Evolutionary conservation across 169 alveolate species (phyloP), one percentile per base, ranked within the genome.

Genomic region (Eimeria falciformis): DNA sequence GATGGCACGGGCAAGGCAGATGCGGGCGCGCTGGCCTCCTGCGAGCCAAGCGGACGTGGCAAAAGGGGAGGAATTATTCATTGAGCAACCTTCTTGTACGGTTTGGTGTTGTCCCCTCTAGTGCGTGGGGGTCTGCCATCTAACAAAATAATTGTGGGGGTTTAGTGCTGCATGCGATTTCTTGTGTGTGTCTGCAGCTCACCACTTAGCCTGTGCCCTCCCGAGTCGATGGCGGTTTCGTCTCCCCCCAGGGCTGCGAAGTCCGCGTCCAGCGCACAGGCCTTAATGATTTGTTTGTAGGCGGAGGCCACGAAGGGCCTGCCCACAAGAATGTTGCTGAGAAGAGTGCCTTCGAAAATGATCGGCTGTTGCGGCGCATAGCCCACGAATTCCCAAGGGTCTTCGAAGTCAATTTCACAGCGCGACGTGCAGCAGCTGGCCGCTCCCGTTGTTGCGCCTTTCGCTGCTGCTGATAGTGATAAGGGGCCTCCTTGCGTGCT

Each of bases 121-220:
- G n/a, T n/a, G n/a, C n/a, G n/a, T n/a, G n/a, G n/a, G n/a, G n/a
- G n/a, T n/a, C n/a, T n/a, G n/a, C n/a, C n/a, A n/a, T n/a, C n/a
- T n/a, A n/a, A n/a, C n/a, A n/a, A n/a, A n/a, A n/a, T n/a, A n/a
- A n/a, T n/a, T n/a, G 69, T 7, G 23, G 23, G 69, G 69, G 69
- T 56, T 56, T 62, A 62, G 75, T 33, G 75, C 27, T 62, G n/a
- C n/a, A n/a, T 62, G 27, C 45, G 75, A 43, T 62, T 62, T 58
- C 17, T 23, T 23, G 69, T 58, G 17, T 58, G 23, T 58, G 5
- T 58, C 17, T 3, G 71, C 1, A 3, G 25, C 75, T 27, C 7
- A 82, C 90, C 90, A 45, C 90, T 82, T 1, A 82, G 90, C 18
- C 90, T 29, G 33, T 82, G 90, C 9, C 90, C 90, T 14, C 90